Base-by-base conservation (phyloP, 2,329 filamentous ascomycete species). In the Chaetothyriales sp. region DNA sequence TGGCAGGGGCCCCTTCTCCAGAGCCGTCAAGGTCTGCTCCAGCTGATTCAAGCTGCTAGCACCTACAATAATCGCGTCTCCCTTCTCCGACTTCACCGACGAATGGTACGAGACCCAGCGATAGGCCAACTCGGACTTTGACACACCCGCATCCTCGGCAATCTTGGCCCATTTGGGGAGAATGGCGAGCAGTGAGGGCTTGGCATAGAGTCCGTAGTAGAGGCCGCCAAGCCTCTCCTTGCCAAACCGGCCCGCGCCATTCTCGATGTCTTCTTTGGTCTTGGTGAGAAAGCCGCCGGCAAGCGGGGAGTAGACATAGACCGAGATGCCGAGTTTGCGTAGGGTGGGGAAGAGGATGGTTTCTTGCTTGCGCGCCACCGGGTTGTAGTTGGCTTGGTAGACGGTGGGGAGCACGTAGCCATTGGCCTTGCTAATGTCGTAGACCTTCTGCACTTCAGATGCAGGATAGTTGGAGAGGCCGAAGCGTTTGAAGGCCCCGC, bases 321-420 rank as follows among this genome's bases (percentile, higher is more conserved):
- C 67, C 7, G 56, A 53, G 33, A 64, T 64, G 37, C 54, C 53
- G 51, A 69, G 61, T 5, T 63, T 57, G 13, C 65, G 65, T 5
- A 71, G 59, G 0, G 68, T 53, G 0, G 69, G 70, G 10, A 69
- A 59, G 2, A 72, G 58, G 10, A 59, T 55, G 2, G 58, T 61
- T 50, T 73, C 70, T 49, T 62, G 37, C 7, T 62, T 62, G 5
- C 69, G 68, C 6, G 63, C 63, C 6, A 70, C 54, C 4, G 68
- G 52, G 51, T 63, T 70, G 54, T 71, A 72, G 10, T 64, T 62
- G 28, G 68, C 69, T 46, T 73, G 69, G 48, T 71, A 72, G 50
- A 64, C 66, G 5, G 54, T 61, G 0, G 69, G 69, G 48, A 69
- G 68, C n/a, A 59, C 52, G 40, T 56, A 69, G 37, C 58, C 60